Base-by-base conservation (phyloP, 1,139 yeast genomes). In the Taiozyma onychis region DNA sequence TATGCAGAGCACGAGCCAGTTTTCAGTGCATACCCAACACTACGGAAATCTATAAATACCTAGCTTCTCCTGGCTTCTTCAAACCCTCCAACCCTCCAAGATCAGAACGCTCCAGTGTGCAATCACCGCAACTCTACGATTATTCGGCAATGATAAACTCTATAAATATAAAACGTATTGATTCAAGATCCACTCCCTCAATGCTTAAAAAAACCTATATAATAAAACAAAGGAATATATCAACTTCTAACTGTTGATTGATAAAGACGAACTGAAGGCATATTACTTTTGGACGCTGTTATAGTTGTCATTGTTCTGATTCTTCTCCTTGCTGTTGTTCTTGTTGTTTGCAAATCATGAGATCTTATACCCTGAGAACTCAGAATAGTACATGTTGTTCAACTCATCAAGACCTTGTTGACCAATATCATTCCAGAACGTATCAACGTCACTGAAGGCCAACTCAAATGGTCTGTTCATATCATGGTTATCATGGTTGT, bases 391-490 rank as follows among this genome's bases (percentile, higher is more conserved):
- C 61, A 59, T 56, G 43, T 57, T 59, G 45, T 56, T 59, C 48
- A 61, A 47, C 47, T 57, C 61, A 43, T 59, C 60, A 39, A 58
- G 45, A 2, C 62, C 63, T 41, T 57, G 58, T 28, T 57, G 62
- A 1, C 62, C 62, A 51, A 61, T 58, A 48, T 57, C 63, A 35
- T 46, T 52, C 64, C 64, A 61, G 47, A 61, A 58, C 7, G 51
- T 49, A 39, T 58, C 62, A 39, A 54, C 46, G 18, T 55, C 60
- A 41, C 49, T 48, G 39, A 56, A 51, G 18, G 51, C 48, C 34
- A 58, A 32, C 39, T 55, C 62, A 41, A 54, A 50, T 6, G 59
- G 59, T 14, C 58, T 54, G 21, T 41, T 45, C 57, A 45, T 21
- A 16, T 37, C 30, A 39, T 26, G 10, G 14, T 39, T 22, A 24